phyloP scores from a whole-genome alignment of 495 filamentous ascomycete species.

The Trichoderma erinaceum region DNA sequence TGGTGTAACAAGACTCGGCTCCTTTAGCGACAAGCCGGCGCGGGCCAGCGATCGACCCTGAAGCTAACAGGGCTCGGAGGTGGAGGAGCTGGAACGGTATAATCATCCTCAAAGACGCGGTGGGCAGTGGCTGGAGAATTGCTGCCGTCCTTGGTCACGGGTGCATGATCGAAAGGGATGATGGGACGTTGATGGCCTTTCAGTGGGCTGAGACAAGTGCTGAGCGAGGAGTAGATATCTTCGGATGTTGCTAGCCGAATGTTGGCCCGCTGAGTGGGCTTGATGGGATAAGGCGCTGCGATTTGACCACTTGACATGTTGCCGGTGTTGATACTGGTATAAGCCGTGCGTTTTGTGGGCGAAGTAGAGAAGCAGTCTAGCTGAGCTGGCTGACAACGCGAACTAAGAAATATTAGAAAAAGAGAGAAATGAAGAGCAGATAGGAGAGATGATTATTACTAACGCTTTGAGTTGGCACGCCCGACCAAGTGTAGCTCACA shows the following conservation, averaged over 20 bases:
- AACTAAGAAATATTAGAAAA: background rate
- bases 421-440: background rate
- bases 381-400: background rate
- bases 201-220: conserved; percentile 22
- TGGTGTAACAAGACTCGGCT: conserved; percentile 5
- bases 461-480: background rate
- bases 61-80: conserved; percentile 46
- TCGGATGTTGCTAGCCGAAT: conserved; percentile 33
- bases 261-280: conserved; percentile 32
- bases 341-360: conserved; percentile 4
- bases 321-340: conserved; percentile 15
- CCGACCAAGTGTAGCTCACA: background rate
- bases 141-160: conserved; percentile 33
- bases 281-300: conserved; percentile 38
- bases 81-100: conserved; percentile 44
- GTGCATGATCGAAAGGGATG: conserved; percentile 16
- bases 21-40: conserved; percentile 17
- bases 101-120: conserved; percentile 43
- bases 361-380: background rate
- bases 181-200: background rate
- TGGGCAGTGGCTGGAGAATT: conserved; percentile 35
- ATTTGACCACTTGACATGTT: conserved; percentile 43
- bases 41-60: conserved; percentile 39
- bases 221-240: conserved; percentile 43
- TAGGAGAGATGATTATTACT: background rate